Base-by-base conservation (phyloP, 495 filamentous ascomycete genomes). In the Penicillium steckii region DNA sequence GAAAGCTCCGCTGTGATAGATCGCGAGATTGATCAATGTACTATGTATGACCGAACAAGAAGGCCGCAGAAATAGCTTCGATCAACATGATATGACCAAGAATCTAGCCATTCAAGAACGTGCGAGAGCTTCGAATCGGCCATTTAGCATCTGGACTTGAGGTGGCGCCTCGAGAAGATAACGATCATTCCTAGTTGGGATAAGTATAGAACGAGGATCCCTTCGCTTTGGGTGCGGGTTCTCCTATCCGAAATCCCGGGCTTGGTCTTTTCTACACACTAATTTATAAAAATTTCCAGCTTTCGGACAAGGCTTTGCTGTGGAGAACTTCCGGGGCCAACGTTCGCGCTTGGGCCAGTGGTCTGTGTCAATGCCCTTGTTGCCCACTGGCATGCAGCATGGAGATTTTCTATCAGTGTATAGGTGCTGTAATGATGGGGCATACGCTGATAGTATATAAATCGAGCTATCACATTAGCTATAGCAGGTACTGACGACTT, bases 211-310 rank as follows among this genome's bases (percentile, higher is more conserved):
- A 7, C 38, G 23, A 23, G n/a, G n/a, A 23, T 41, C 19, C 38
- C 38, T 41, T 41, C 38, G 38, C 38, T 41, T n/a, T 23, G 38
- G 38, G 7, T 37, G 15, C 38, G 38, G 38, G 38, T 41, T 41
- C 38, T 10, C 4, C 19, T 41, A 17, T 19, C 38, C 38, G 38
- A 10, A 12, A 23, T 8, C 21, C 8, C 38, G 38, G 38, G 19
- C 38, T n/a, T n/a, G n/a, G n/a, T n/a, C n/a, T n/a, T n/a, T n/a
- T n/a, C n/a, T n/a, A n/a, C n/a, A n/a, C 33, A 8, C 33, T 37
- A 37, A n/a, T n/a, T 37, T 2, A 37, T 37, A n/a, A 37, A 15
- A 18, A 3, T 17, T 15, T 13, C 33, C 33, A 37, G 1, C 12
- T 5, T 3, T 35, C 18, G 26, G 26, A 27, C 26, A 27, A 4